Base-by-base conservation (phyloP, 2,329 filamentous ascomycete genomes). In the Phyllosticta ampelicida region DNA sequence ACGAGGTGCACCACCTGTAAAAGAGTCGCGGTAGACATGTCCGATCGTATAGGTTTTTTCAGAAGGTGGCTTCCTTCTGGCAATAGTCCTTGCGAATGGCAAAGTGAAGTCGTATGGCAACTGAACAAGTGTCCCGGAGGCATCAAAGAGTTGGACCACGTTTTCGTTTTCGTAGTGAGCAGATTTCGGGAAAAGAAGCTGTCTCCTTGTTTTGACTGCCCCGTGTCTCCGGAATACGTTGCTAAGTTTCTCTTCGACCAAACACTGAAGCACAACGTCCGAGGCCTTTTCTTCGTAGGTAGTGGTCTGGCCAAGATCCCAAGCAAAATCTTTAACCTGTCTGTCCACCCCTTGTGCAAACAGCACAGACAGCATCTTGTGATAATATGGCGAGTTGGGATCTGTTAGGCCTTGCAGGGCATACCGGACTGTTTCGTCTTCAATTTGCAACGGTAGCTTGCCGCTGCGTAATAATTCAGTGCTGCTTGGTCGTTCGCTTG, bases 81-180 rank as follows among this genome's bases (percentile, higher is more conserved):
- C 90, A 55, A 99, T 81, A 59, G 86, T 84, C 57, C 92, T 83
- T 21, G 94, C 94, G 69, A 95, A 86, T 1, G 92, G 90, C 62
- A 97, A 79, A 1, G 90, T 96, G 20, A 97, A 77, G 70, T 99
- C 94, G 66, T 89, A 96, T 0, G 94, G 94, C n/a, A 99, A 75
- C 68, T 99, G 94, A 8, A 97, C 78, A 1, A 96, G 78, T n/a
- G 87, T 92, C 2, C 92, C 94, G 61, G 86, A 88, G 1, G 84
- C 79, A 69, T 96, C 90, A 23, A 99, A 77, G 13, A 97, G 74
- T 61, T 89, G 86, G 16, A 95, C 87, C 13, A 87, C 86, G 64
- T 88, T 88, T 68, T 68, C 70, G 50, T 72, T 77, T 28, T 79
- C 76, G 67, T 96, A 96, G 67, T 92, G 85, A 9, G 82, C 78